phyloP scores from a whole-genome alignment of 371 early-diverging fungal genomes.

The Mortierella sp. region DNA sequence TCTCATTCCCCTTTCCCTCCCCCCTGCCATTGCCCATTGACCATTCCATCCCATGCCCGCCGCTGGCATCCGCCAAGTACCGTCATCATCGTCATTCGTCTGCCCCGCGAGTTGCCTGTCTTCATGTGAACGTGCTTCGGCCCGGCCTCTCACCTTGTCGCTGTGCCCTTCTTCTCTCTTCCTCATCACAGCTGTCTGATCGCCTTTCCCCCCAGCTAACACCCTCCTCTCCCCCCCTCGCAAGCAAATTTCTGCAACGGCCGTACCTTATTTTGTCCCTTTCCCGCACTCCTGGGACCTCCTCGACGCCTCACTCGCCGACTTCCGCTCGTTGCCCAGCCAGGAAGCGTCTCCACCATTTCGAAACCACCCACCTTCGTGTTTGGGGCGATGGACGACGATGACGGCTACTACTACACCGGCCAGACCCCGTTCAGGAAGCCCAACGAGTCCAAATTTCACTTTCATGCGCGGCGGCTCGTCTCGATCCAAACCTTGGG shows the following conservation, averaged over 20 bases:
- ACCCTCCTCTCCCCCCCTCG: no score
- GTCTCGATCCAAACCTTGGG: slow-evolving; percentile 57
- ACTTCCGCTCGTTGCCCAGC: not conserved
- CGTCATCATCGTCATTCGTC: not conserved
- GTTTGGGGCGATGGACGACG: slow-evolving; percentile 51
- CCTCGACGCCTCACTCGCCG: no score
- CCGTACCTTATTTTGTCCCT: no score
- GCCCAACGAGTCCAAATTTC: slow-evolving; percentile 54
- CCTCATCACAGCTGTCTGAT: not conserved
- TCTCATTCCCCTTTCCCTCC: not conserved
- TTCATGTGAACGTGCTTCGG: no score
- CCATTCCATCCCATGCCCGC: not conserved
- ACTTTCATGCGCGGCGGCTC: slow-evolving; percentile 61
- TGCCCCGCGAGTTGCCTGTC: no score
- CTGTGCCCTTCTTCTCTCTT: not conserved
- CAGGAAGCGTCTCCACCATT: slow-evolving; percentile 11
- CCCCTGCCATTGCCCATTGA: not conserved
- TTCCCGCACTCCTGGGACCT: no score
- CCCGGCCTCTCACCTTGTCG: not conserved
- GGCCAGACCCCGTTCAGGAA: slow-evolving; percentile 57
- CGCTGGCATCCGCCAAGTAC: not conserved
- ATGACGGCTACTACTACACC: slow-evolving; percentile 53
- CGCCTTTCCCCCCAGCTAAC: no score
- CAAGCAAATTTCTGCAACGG: no score
- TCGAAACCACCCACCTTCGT: slow-evolving; percentile 43